A percentile compares a stretch with the other conserved stretches of the same genome.
phyloP scores from a whole-genome alignment of 148 eudicot species.

The Camellia lanceoleosa region DNA sequence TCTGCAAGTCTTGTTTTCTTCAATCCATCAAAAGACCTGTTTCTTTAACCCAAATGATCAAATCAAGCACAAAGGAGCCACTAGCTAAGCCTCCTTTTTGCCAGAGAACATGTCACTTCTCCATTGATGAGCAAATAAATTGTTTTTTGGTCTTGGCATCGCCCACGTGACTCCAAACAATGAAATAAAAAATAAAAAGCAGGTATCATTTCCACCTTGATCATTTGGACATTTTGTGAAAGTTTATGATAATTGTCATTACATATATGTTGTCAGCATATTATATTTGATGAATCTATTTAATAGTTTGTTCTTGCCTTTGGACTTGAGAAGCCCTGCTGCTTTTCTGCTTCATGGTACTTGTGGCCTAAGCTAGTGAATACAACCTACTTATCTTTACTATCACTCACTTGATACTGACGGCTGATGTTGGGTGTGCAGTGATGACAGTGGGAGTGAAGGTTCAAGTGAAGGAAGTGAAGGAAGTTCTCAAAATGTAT shows the following conservation, averaged over 20 bases:
- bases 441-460: conserved; percentile 88
- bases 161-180: too few relatives aligned
- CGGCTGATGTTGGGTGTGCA: conserved; percentile 35
- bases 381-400: not conserved
- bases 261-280: not conserved
- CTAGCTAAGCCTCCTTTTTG: not conserved
- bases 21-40: not conserved
- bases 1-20: not conserved
- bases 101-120: not conserved
- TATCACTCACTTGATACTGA: not conserved
- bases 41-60: not conserved
- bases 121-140: not conserved
- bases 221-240: not conserved
- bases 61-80: not conserved
- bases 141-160: not conserved
- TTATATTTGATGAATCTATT: not conserved
- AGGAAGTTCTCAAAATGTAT: conserved; percentile 83
- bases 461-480: conserved; percentile 99
- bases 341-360: not conserved
- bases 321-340: not conserved
- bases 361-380: not conserved
- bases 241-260: conserved; percentile 3
- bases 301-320: not conserved
- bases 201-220: not conserved
- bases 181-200: not conserved